Conservation (phyloP, 2,329 filamentous ascomycete species). For the Fonsecaea nubica region DNA sequence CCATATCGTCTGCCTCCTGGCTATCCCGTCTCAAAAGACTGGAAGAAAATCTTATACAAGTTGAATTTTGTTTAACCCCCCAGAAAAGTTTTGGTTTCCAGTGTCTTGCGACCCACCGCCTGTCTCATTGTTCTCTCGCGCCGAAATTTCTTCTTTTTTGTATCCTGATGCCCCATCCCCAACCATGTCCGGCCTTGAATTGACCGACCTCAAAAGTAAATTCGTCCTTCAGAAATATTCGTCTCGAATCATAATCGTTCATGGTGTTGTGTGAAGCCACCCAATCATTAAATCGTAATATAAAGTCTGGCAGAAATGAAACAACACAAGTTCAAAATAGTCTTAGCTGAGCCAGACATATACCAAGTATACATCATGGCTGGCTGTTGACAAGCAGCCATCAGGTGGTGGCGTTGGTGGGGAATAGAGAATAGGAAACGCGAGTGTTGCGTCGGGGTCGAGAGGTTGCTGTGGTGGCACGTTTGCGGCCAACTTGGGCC, state of each 20-base stretch:
- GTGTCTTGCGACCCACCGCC: background rate
- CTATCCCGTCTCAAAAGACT: background rate
- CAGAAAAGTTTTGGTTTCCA: background rate
- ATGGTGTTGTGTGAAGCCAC: conserved; percentile 22
- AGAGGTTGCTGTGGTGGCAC: conserved; percentile 34
- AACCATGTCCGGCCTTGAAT: background rate
- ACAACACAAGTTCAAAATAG: background rate
- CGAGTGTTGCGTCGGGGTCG: conserved; percentile 39
- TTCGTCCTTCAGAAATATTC: conserved; percentile 22
- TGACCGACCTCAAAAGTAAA: conserved; percentile 12
- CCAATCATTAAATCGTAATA: conserved; percentile 35
- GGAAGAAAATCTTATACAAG: background rate
- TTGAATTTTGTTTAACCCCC: background rate
- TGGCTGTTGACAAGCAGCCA: background rate
- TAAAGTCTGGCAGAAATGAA: conserved; percentile 5
- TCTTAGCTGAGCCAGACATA: background rate
- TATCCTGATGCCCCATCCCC: background rate
- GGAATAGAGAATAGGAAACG: conserved; percentile 55
- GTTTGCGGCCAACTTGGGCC: conserved; percentile 26
- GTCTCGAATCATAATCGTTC: conserved; percentile 32
- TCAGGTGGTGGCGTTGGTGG: conserved; percentile 36
- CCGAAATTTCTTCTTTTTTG: background rate
- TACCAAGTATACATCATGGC: conserved; percentile 4
- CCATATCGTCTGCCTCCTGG: background rate
- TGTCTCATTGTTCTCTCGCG: background rate